Conservation (phyloP, 768 basidiomycete genomes). For the Lactifluus piperatus region DNA sequence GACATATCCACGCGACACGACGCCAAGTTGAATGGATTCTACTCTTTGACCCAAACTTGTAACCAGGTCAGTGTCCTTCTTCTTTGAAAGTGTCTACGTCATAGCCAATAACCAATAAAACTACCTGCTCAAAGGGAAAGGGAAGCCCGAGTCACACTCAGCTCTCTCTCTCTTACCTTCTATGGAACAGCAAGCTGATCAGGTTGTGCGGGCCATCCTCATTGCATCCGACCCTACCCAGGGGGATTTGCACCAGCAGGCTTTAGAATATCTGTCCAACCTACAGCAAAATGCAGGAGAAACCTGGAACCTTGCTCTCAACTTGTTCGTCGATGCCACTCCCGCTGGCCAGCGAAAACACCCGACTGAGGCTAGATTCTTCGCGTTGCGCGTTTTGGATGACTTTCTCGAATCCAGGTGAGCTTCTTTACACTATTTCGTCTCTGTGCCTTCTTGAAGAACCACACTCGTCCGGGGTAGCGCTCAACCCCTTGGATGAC, state of each 20-base stretch:
- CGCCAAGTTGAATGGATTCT: too few species aligned
- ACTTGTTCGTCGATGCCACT: slow-evolving; percentile 57
- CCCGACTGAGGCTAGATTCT: slow-evolving; percentile 67
- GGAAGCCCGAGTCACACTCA: slow-evolving; percentile 19
- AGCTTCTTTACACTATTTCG: slow-evolving; percentile 24
- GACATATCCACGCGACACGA: too few species aligned
- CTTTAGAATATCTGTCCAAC: slow-evolving; percentile 70
- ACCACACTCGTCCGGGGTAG: background rate
- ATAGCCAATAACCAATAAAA: slow-evolving; percentile 8
- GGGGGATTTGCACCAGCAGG: slow-evolving; percentile 69
- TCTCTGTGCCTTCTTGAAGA: background rate
- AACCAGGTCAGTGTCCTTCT: background rate
- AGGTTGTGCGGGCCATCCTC: slow-evolving; percentile 74
- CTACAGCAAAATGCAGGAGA: slow-evolving; percentile 68
- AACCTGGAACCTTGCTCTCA: slow-evolving; percentile 75
- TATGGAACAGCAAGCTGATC: slow-evolving; percentile 73
- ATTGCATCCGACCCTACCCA: slow-evolving; percentile 80
- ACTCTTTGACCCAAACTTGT: background rate
- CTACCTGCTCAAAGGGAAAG: slow-evolving; percentile 3
- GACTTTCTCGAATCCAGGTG: slow-evolving; percentile 79
- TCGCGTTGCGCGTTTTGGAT: slow-evolving; percentile 70
- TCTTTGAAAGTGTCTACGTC: background rate
- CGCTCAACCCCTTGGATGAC: background rate
- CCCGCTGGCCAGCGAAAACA: slow-evolving; percentile 58
- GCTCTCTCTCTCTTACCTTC: slow-evolving; percentile 9